Evolutionary conservation across 805 yeast species (phyloP).

Genomic region (Kluyveromyces nonfermentans): DNA sequence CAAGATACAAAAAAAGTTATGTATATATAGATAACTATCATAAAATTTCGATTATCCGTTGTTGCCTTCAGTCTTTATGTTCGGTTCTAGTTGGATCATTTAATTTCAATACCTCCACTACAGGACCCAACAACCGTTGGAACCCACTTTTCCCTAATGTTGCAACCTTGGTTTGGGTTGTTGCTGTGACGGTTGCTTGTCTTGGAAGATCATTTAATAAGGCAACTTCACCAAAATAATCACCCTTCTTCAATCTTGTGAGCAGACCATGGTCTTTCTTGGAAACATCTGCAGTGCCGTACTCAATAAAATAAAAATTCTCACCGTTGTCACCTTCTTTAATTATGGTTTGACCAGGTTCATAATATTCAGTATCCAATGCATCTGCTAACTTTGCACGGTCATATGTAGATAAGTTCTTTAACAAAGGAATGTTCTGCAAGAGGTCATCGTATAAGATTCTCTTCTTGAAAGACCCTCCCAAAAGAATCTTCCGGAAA

Average conservation of each 20-base stretch:
- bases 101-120: conserved; percentile 74
- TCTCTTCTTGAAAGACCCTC: conserved; percentile 85
- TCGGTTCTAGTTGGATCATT: conserved; percentile 62
- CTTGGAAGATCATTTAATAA: conserved; percentile 85
- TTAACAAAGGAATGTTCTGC: conserved; percentile 75
- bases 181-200: conserved; percentile 84
- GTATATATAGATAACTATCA: not conserved
- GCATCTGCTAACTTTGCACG: conserved; percentile 94
- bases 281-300: conserved; percentile 72
- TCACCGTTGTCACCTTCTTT: conserved; percentile 82
- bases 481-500: conserved; percentile 82
- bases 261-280: conserved; percentile 53
- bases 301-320: conserved; percentile 62
- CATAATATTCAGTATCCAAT: conserved; percentile 63
- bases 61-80: not conserved
- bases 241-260: conserved; percentile 61
- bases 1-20: not conserved
- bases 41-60: not conserved
- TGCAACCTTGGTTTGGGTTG: conserved; percentile 73
- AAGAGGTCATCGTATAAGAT: conserved; percentile 82
- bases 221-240: conserved; percentile 95
- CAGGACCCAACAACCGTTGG: conserved; percentile 90
- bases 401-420: conserved; percentile 65
- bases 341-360: conserved; percentile 65
- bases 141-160: conserved; percentile 87